Evolutionary conservation across 306 rosid genomes (phyloP).

Genomic region (Dalbergia cochinchinensis): DNA sequence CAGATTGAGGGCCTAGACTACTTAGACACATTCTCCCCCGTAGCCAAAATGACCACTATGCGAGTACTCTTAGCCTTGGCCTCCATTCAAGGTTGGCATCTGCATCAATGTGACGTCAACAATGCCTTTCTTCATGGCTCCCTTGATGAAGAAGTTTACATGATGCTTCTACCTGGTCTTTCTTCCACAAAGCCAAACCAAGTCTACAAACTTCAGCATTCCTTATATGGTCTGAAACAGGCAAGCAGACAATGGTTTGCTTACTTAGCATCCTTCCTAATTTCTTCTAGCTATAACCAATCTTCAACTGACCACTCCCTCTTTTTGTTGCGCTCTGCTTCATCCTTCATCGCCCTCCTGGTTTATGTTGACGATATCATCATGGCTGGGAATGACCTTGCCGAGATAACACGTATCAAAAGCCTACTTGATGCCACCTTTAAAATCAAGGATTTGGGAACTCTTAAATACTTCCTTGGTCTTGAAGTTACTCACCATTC

Average conservation of each 20-base stretch:
- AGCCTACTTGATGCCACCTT: neutral
- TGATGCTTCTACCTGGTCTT: neutral
- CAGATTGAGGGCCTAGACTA: neutral
- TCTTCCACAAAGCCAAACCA: neutral
- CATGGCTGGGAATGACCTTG: neutral
- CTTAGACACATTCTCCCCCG: neutral
- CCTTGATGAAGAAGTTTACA: neutral
- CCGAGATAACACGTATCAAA: neutral
- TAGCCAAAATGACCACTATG: neutral
- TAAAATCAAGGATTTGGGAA: neutral
- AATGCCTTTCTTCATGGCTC: neutral
- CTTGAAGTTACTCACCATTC: neutral
- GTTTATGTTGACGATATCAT: neutral
- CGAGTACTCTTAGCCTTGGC: neutral
- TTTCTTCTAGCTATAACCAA: neutral
- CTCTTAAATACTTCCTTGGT: neutral
- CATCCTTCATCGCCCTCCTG: neutral
- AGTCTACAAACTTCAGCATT: neutral
- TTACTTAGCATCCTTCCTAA: neutral
- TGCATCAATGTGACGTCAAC: neutral
- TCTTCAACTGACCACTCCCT: neutral
- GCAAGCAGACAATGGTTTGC: neutral
- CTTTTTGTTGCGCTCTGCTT: accelerated
- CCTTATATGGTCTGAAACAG: neutral
- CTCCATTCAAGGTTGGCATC: too few species aligned